Base-by-base conservation (phyloP, 495 filamentous ascomycete genomes). In the Bathelium albidoporum region DNA sequence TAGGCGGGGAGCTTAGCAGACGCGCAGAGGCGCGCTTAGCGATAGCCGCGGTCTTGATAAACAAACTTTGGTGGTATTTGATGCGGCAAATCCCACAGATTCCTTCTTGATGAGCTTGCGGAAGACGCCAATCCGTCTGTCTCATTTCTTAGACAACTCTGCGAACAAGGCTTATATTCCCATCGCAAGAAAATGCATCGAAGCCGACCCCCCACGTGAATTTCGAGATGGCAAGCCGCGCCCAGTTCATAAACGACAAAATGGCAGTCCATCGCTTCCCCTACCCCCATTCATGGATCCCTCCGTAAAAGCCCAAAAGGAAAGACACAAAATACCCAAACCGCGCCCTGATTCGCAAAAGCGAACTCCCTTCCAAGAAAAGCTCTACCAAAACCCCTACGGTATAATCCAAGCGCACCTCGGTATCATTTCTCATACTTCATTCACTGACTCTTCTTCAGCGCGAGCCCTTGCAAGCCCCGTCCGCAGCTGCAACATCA, bases 381-480 rank as follows among this genome's bases (percentile, higher is more conserved):
- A 80, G 63, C 73, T 88, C 0, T 71, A 68, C 3, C 76, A 79
- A 45, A 88, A 87, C 64, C 78, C 83, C 7, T 89, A 81, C 65
- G 87, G 85, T 85, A 79, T n/a, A n/a, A n/a, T n/a, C n/a, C n/a
- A n/a, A n/a, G n/a, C n/a, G n/a, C n/a, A n/a, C n/a, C n/a, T n/a
- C n/a, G n/a, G n/a, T 16, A 69, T 2, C 29, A 55, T 29, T 20
- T 29, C 26, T 65, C 64, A 16, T 55, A 32, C 65, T 67, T 64
- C 65, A 24, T 68, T 63, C 43, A 66, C 63, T 66, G 75, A 74
- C 69, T 34, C 36, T 62, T 45, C 14, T 22, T 74, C 66, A 80
- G 79, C 83, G 20, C 76, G 77, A 22, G 85, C 87, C 12, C 81
- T 96, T 7, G 88, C 86, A 18, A 84, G 82, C 0, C 84, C 86